These are phyloP conservation scores for Spathaspora gorwiae DNA, from an alignment of 805 yeast genomes.

Conservation along the genomic window DNA sequence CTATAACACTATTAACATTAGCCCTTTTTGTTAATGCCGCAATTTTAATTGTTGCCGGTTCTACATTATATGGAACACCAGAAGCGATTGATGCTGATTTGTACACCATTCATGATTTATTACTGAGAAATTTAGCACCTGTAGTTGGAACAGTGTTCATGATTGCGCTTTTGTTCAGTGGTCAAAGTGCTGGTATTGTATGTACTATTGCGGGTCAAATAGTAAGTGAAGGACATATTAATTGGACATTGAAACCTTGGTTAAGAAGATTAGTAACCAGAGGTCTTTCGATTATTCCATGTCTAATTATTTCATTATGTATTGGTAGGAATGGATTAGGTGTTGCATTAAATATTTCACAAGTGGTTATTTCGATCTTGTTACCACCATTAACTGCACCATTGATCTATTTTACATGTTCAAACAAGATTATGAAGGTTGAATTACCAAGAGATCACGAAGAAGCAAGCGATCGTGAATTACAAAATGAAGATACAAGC, in stretches of 20 bases:
- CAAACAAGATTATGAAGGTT: conserved; percentile 63
- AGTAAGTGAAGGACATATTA: conserved; percentile 84
- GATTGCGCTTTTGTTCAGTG: conserved; percentile 77
- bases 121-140: conserved; percentile 58
- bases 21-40: conserved; percentile 87
- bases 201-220: conserved; percentile 93
- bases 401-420: conserved; percentile 73
- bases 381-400: conserved; percentile 86
- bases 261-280: conserved; percentile 74
- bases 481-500: conserved; percentile 6
- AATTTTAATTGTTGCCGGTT: conserved; percentile 76
- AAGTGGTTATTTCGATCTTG: conserved; percentile 75
- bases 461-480: conserved; percentile 4
- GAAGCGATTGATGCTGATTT: conserved; percentile 80
- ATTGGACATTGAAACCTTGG: conserved; percentile 82
- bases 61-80: conserved; percentile 65
- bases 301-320: conserved; percentile 63
- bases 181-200: conserved; percentile 87
- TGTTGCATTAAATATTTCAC: conserved; percentile 75
- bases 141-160: conserved; percentile 82
- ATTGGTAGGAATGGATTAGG: conserved; percentile 73
- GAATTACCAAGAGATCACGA: conserved; percentile 23
- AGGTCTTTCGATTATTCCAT: conserved; percentile 74
- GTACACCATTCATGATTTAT: conserved; percentile 66
- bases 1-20: conserved; percentile 65